Conservation (phyloP, 2,329 filamentous ascomycete genomes). For the Trichoderma koningiopsis region DNA sequence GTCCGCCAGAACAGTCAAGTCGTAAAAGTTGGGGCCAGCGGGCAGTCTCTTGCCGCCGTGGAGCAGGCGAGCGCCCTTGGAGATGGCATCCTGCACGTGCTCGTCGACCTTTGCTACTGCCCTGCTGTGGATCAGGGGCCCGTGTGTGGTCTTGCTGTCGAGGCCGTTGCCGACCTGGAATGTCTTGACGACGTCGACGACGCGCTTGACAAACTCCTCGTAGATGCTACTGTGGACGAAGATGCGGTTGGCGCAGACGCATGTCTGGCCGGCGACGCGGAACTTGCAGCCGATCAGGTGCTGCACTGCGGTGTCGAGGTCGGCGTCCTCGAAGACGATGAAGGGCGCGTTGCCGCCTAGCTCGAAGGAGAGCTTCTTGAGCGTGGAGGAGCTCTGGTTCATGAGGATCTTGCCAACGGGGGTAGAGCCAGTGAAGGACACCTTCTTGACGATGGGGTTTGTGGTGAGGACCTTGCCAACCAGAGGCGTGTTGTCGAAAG, state of each 20-base stretch:
- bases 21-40: conserved; percentile 62
- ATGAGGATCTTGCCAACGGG: not conserved
- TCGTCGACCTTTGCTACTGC: not conserved
- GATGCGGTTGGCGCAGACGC: not conserved
- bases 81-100: not conserved
- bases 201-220: not conserved
- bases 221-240: not conserved
- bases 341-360: not conserved
- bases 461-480: not conserved
- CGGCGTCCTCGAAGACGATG: not conserved
- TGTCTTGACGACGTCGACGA: not conserved
- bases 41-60: not conserved
- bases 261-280: not conserved
- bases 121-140: not conserved
- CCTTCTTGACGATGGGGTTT: not conserved
- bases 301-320: not conserved
- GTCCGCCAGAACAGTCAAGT: conserved; percentile 69
- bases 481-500: not conserved
- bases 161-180: not conserved
- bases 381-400: not conserved
- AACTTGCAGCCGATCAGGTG: not conserved
- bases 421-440: not conserved
- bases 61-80: not conserved
- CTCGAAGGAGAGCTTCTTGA: not conserved
- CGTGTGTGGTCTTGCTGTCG: not conserved